A percentile compares a stretch with the other conserved stretches of the same genome.
These are phyloP conservation scores for Aplosporella prunicola DNA, from an alignment of 2,329 filamentous ascomycete species.

Conservation along the genomic window DNA sequence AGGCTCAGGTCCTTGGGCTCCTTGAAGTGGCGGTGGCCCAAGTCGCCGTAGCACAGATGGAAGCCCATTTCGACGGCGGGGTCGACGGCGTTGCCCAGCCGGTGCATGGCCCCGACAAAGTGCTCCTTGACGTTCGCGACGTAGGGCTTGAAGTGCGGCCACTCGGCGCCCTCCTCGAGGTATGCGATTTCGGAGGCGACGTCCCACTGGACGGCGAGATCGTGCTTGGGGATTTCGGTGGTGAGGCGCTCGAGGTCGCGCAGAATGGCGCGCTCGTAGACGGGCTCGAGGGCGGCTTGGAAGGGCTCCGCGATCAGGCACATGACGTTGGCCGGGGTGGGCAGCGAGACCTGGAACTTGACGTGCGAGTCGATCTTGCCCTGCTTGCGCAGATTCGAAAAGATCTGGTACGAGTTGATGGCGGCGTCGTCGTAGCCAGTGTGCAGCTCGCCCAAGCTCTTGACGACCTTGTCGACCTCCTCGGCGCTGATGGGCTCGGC, in stretches of 20 bases:
- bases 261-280: conserved; percentile 26
- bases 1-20: conserved; percentile 30
- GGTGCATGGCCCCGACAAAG: conserved; percentile 24
- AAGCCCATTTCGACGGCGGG: conserved; percentile 33
- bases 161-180: conserved; percentile 17
- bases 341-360: conserved; percentile 28
- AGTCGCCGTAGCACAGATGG: conserved; percentile 42
- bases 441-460: conserved; percentile 13
- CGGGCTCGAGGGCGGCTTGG: conserved; percentile 20
- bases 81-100: conserved; percentile 24
- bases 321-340: conserved; percentile 17
- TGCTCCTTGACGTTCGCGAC: conserved; percentile 26
- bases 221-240: conserved; percentile 23
- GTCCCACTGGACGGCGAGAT: conserved; percentile 30
- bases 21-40: conserved; percentile 35
- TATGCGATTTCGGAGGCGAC: conserved; percentile 25
- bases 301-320: conserved; percentile 18
- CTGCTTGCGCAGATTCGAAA: conserved; percentile 21
- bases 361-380: conserved; percentile 20
- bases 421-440: conserved; percentile 26
- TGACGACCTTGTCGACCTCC: conserved; percentile 4
- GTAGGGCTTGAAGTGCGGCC: conserved; percentile 22
- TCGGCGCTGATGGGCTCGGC: neutral
- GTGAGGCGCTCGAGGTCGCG: conserved; percentile 22
- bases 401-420: conserved; percentile 24